Evolutionary conservation across 2,329 filamentous ascomycete genomes (phyloP).

Genomic region (Neopestalotiopsis sp.): DNA sequence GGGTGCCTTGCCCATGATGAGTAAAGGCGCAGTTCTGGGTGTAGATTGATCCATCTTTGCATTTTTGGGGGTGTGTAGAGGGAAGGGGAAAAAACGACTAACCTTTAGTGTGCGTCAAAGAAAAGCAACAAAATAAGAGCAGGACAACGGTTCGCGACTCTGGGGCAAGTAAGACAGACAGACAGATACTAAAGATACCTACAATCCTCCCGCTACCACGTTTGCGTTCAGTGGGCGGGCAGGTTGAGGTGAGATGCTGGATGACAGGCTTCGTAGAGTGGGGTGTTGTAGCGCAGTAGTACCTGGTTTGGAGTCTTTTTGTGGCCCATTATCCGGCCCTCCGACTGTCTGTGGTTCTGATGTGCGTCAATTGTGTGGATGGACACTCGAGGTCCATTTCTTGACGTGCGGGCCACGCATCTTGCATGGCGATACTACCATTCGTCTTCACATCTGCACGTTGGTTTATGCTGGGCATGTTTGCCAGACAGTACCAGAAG

Average conservation of each 20-base stretch:
- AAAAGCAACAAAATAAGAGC: neutral
- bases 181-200: neutral
- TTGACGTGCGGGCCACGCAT: neutral
- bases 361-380: neutral
- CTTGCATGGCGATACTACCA: neutral
- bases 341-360: neutral
- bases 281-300: neutral
- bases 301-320: neutral
- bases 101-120: conserved; percentile 7
- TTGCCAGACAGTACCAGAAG: neutral
- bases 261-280: neutral
- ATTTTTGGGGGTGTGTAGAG: neutral
- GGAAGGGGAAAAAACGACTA: neutral
- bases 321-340: neutral
- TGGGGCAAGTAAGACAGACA: neutral
- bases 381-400: neutral
- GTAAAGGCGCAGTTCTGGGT: conserved; percentile 17
- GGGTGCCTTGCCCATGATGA: conserved; percentile 21
- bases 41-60: neutral
- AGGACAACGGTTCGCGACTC: neutral
- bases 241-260: neutral
- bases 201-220: neutral
- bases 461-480: neutral
- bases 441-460: neutral
- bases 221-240: neutral